These are phyloP conservation scores for Adansonia grandidieri DNA, from an alignment of 441 rosid genomes.

Conservation along the genomic window DNA sequence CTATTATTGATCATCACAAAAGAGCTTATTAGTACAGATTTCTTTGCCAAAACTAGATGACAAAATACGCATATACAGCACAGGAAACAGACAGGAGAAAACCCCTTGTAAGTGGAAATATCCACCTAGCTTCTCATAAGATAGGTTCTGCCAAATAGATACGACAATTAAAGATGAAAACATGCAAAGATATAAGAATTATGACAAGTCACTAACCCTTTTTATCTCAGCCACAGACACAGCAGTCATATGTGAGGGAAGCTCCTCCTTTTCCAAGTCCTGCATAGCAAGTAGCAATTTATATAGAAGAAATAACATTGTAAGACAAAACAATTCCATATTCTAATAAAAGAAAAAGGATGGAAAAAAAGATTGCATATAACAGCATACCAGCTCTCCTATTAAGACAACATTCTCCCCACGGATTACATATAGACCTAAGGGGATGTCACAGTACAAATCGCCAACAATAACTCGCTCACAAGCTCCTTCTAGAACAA, in stretches of 20 bases:
- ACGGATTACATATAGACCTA: constrained; percentile 74
- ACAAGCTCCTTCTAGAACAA: constrained; percentile 71
- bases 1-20: background rate
- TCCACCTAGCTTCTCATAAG: background rate
- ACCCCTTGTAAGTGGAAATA: background rate
- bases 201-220: constrained; percentile 44
- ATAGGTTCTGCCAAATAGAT: background rate
- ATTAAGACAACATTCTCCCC: constrained; percentile 81
- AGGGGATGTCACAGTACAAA: constrained; percentile 70
- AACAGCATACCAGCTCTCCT: constrained; percentile 53
- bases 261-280: constrained; percentile 72
- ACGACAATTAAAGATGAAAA: background rate
- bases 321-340: background rate
- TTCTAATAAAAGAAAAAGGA: background rate
- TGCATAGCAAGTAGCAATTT: constrained; percentile 23
- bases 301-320: background rate
- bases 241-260: constrained; percentile 62
- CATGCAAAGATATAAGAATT: background rate
- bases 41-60: background rate
- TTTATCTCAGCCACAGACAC: constrained; percentile 59
- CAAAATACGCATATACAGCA: background rate
- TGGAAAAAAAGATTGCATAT: background rate
- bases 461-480: constrained; percentile 73
- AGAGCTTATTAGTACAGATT: background rate
- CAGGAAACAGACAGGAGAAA: background rate